Conservation (phyloP, 2,329 filamentous ascomycete species). For the Leptodontidium sp. region DNA sequence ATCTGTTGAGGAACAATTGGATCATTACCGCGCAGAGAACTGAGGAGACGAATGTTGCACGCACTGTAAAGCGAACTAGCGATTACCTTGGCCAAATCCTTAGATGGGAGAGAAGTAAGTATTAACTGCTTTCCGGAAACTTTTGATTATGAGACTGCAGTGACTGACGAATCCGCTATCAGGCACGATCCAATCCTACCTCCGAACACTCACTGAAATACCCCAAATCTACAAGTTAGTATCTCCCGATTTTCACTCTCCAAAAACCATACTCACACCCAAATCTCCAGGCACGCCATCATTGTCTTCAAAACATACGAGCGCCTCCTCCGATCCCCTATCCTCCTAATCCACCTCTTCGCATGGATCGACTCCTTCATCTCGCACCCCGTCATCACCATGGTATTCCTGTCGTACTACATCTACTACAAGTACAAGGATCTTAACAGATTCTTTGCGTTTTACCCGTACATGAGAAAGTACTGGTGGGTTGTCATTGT, state of each 20-base stretch:
- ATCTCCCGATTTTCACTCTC: neutral
- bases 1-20: slow-evolving; percentile 10
- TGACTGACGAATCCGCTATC: neutral
- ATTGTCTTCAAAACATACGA: slow-evolving; percentile 13
- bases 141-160: neutral
- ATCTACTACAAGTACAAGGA: slow-evolving; percentile 3
- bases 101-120: slow-evolving; percentile 19
- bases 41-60: neutral
- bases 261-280: neutral
- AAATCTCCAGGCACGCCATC: neutral
- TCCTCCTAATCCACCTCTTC: slow-evolving; percentile 5
- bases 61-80: slow-evolving; percentile 15
- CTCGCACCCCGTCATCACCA: neutral
- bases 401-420: neutral
- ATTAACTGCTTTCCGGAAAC: neutral
- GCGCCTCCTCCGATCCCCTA: slow-evolving; percentile 1
- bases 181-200: slow-evolving; percentile 19
- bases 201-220: slow-evolving; percentile 3
- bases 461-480: slow-evolving; percentile 21
- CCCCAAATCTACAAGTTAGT: slow-evolving; percentile 14
- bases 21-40: slow-evolving; percentile 13
- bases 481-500: slow-evolving; percentile 11
- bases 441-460: neutral
- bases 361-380: slow-evolving; percentile 1
- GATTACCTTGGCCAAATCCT: slow-evolving; percentile 13